These are phyloP conservation scores for Linum trigynum DNA, from an alignment of 345 rosid genomes.

Conservation along the genomic window DNA sequence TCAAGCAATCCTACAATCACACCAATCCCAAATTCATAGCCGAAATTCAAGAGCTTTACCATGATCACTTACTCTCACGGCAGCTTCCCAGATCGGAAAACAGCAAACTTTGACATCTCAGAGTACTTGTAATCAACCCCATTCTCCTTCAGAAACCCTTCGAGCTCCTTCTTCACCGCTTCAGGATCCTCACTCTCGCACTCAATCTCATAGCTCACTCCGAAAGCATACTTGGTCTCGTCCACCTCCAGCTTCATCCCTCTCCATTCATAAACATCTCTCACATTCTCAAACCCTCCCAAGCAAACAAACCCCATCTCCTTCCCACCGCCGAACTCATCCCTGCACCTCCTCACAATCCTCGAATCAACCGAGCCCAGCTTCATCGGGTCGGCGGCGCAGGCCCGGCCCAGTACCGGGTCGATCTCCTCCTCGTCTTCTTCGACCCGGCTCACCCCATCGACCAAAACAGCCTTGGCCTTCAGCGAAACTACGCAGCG, in stretches of 20 bases:
- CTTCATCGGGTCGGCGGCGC: constrained; percentile 40
- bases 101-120: constrained; percentile 61
- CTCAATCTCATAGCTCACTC: constrained; percentile 64
- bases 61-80: constrained; percentile 24
- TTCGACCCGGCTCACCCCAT: constrained; percentile 79
- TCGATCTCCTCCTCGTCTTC: constrained; percentile 84
- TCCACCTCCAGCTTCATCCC: constrained; percentile 76
- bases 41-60: background rate
- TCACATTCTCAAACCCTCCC: constrained; percentile 79
- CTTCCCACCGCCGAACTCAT: constrained; percentile 49
- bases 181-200: constrained; percentile 79
- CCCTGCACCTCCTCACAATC: constrained; percentile 53
- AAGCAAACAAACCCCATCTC: constrained; percentile 51
- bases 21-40: too few species aligned
- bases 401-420: constrained; percentile 25
- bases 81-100: constrained; percentile 64
- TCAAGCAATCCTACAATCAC: too few species aligned
- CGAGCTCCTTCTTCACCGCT: constrained; percentile 48
- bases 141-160: constrained; percentile 48
- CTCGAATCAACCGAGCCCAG: constrained; percentile 37
- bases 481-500: constrained; percentile 60
- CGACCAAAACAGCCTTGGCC: constrained; percentile 42
- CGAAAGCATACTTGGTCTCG: constrained; percentile 64
- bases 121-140: constrained; percentile 47
- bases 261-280: constrained; percentile 57